Base-by-base conservation (phyloP, 352 stramenopile species). In the Phytophthora tubulina region DNA sequence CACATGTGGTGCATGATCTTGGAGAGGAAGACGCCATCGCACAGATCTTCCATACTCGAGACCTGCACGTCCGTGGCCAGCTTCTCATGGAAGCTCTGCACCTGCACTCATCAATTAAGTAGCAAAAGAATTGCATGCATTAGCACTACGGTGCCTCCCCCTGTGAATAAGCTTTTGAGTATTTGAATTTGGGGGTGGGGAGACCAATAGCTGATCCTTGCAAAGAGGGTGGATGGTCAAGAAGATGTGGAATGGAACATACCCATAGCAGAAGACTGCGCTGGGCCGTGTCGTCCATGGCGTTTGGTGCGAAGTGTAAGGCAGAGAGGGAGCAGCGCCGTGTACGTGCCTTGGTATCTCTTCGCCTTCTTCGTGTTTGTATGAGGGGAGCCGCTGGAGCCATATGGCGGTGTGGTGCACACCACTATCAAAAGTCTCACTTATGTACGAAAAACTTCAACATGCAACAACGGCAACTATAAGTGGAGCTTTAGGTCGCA, bases 1-100 rank as follows among this genome's bases (percentile, higher is more conserved):
- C 78, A 96, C 89, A 96, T 94, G 72, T 91, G 78, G 69, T 96
- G 84, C 83, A 96, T 90, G 63, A 96, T 84, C 67, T 91, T 87
- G 57, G 84, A 79, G 46, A 96, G 77, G 66, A 96, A 93, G 51
- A 96, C 85, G 58, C 89, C 89, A 63, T 96, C 87, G 56, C 82
- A 88, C 36, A 94, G 81, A 63, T 93, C 86, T 30, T 77, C 68
- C 44, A 94, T 59, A 32, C 73, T 72, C 32, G 63, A 51, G 41
- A 93, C 63, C 50, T 73, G 58, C 55, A 70, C 61, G 42, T 91
- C 79, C 44, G 70, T 74, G 27, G 76, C 82, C 44, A 92, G 55
- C 39, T 79, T 83, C 30, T 88, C 79, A 6, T 87, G 72, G 67
- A 94, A 94, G 70, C 86, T 93, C 70, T 94, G 86, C 39, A 88